phyloP scores from a whole-genome alignment of 2,329 filamentous ascomycete genomes.

The Colletotrichum costaricense region DNA sequence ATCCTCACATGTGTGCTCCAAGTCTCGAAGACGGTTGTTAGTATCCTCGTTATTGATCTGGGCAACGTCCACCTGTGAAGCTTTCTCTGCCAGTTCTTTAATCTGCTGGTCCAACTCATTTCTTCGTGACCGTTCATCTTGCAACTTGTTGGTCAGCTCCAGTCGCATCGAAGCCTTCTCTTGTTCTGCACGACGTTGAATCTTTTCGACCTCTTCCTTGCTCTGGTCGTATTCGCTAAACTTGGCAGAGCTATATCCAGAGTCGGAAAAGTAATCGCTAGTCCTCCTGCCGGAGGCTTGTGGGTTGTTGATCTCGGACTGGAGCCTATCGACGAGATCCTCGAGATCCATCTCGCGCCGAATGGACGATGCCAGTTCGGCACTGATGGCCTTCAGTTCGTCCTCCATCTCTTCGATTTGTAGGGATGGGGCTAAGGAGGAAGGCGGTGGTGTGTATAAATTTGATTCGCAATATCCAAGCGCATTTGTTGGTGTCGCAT shows the following conservation, averaged over 20 bases:
- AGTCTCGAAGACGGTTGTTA: slow-evolving; percentile 75
- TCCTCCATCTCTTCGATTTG: slow-evolving; percentile 91
- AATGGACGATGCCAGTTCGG: slow-evolving; percentile 92
- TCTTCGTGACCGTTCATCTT: slow-evolving; percentile 84
- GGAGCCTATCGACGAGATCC: slow-evolving; percentile 89
- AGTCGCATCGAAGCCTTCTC: slow-evolving; percentile 89
- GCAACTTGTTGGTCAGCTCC: slow-evolving; percentile 82
- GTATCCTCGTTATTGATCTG: slow-evolving; percentile 68
- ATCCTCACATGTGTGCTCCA: slow-evolving; percentile 85
- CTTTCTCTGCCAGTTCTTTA: slow-evolving; percentile 81
- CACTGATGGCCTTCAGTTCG: slow-evolving; percentile 92
- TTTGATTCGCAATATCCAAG: slow-evolving; percentile 64
- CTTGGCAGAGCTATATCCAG: slow-evolving; percentile 86
- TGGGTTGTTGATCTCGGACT: slow-evolving; percentile 76
- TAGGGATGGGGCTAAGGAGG: slow-evolving; percentile 53
- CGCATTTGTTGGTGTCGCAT: slow-evolving; percentile 54
- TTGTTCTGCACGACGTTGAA: slow-evolving; percentile 87
- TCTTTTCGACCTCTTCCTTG: slow-evolving; percentile 81
- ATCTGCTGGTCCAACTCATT: slow-evolving; percentile 86
- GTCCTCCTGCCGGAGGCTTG: slow-evolving; percentile 75
- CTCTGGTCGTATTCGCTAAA: slow-evolving; percentile 74
- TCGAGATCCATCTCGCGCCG: slow-evolving; percentile 96
- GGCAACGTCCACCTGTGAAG: slow-evolving; percentile 70
- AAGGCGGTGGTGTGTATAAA: slow-evolving; percentile 59
- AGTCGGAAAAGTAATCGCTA: slow-evolving; percentile 98